A percentile compares a stretch with the other conserved stretches of the same genome.
phyloP scores from a whole-genome alignment of 2,329 filamentous ascomycete species.

The Calonectria pauciramosa region DNA sequence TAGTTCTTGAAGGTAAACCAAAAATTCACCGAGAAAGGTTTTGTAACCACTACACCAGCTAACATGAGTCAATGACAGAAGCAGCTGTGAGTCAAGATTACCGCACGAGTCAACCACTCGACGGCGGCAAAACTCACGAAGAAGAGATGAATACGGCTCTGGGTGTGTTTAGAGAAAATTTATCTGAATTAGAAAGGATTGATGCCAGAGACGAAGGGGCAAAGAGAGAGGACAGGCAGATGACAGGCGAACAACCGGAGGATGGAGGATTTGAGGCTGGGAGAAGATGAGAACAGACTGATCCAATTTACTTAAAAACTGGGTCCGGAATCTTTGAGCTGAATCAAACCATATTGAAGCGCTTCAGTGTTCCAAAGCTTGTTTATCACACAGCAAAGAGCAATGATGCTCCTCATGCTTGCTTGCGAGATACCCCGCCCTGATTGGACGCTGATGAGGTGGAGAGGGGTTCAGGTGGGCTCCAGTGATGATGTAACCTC shows the following conservation, averaged over 20 bases:
- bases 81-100: background rate
- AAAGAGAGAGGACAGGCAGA: background rate
- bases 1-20: background rate
- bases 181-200: background rate
- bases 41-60: background rate
- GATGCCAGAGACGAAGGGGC: background rate
- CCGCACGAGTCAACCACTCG: background rate
- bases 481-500: constrained; percentile 14
- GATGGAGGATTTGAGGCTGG: background rate
- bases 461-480: background rate
- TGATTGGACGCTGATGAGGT: background rate
- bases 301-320: background rate
- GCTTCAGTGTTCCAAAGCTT: background rate
- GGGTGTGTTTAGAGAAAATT: background rate
- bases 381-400: background rate
- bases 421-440: background rate
- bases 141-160: background rate
- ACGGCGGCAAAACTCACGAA: background rate
- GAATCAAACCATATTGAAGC: background rate
- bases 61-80: background rate
- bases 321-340: background rate
- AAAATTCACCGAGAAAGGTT: background rate
- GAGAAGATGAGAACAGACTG: background rate
- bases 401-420: background rate
- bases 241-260: background rate